Percentiles rank a stretch among this genome's conserved stretches.
Evolutionary conservation across 805 yeast genomes (phyloP).

Genomic region (Wickerhamomyces mucosus): DNA sequence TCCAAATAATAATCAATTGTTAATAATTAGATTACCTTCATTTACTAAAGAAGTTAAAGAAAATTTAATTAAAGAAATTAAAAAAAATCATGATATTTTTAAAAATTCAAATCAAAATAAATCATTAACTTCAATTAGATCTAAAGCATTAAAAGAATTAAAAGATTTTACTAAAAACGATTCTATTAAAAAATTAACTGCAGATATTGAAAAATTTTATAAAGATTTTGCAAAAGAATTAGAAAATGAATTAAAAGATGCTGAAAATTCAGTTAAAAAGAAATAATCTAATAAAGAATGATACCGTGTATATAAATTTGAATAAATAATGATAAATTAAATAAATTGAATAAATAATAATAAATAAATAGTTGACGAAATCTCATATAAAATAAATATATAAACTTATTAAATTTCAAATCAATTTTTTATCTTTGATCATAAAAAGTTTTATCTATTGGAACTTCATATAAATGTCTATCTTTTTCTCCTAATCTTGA

Average conservation of each 20-base stretch:
- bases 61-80: slow-evolving; percentile 49
- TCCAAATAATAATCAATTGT: slow-evolving; percentile 58
- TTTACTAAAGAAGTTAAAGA: slow-evolving; percentile 57
- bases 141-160: slow-evolving; percentile 44
- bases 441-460: slow-evolving; percentile 27
- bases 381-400: too few relatives aligned
- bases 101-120: slow-evolving; percentile 37
- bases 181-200: slow-evolving; percentile 41
- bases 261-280: slow-evolving; percentile 38
- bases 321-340: too few relatives aligned
- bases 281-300: too few relatives aligned
- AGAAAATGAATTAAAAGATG: slow-evolving; percentile 42
- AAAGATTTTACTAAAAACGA: slow-evolving; percentile 46
- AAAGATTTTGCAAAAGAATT: slow-evolving; percentile 55
- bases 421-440: too few relatives aligned
- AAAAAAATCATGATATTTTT: slow-evolving; percentile 55
- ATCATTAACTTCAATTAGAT: slow-evolving; percentile 50
- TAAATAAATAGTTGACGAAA: too few relatives aligned
- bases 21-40: slow-evolving; percentile 69
- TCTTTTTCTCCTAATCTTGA: slow-evolving; percentile 42
- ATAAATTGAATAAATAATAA: too few relatives aligned
- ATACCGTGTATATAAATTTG: too few relatives aligned
- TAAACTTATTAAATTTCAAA: too few relatives aligned
- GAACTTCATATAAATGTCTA: slow-evolving; percentile 28
- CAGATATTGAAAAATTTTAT: slow-evolving; percentile 60